Percentiles rank a stretch among this genome's conserved stretches.
Evolutionary conservation across 2,329 filamentous ascomycete species (phyloP).

Genomic region (Ceratocystiopsis brevicomis): DNA sequence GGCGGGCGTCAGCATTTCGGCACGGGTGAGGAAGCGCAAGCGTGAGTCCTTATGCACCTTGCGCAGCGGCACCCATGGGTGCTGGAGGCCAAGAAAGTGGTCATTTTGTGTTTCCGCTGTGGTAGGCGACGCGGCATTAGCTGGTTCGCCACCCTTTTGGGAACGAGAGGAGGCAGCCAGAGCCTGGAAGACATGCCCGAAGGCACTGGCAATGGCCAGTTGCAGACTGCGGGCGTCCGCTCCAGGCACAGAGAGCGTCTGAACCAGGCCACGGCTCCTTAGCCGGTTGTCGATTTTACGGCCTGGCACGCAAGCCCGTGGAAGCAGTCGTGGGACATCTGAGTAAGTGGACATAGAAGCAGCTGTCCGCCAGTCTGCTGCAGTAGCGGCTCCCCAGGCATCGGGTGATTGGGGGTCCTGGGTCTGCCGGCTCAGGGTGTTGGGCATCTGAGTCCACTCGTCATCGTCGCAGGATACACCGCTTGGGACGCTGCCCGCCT

Average conservation of each 20-base stretch:
- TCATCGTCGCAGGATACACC: slow-evolving; percentile 16
- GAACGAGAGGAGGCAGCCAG: too few species aligned
- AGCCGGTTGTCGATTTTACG: slow-evolving; percentile 50
- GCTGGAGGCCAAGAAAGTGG: slow-evolving; percentile 41
- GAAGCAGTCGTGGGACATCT: slow-evolving; percentile 39
- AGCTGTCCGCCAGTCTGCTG: too few species aligned
- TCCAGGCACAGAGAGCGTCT: slow-evolving; percentile 39
- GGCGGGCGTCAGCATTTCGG: slow-evolving; percentile 55
- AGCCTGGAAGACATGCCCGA: slow-evolving; percentile 34
- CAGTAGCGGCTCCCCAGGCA: too few species aligned
- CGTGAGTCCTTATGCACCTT: slow-evolving; percentile 58
- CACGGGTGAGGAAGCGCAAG: slow-evolving; percentile 48
- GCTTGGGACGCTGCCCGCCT: background rate
- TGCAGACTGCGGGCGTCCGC: slow-evolving; percentile 51
- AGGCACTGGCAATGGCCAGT: slow-evolving; percentile 40
- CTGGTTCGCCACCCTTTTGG: too few species aligned
- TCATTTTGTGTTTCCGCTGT: too few species aligned
- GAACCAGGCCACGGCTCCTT: slow-evolving; percentile 54
- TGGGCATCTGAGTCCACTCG: slow-evolving; percentile 37
- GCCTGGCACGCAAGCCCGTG: slow-evolving; percentile 46
- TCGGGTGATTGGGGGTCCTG: too few species aligned
- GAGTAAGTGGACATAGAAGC: too few species aligned
- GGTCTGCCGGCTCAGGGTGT: slow-evolving; percentile 22
- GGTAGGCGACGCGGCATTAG: slow-evolving; percentile 10
- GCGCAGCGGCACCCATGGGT: slow-evolving; percentile 55